Conservation (phyloP, 148 eudicot genomes). For the Talinum fruticosum region DNA sequence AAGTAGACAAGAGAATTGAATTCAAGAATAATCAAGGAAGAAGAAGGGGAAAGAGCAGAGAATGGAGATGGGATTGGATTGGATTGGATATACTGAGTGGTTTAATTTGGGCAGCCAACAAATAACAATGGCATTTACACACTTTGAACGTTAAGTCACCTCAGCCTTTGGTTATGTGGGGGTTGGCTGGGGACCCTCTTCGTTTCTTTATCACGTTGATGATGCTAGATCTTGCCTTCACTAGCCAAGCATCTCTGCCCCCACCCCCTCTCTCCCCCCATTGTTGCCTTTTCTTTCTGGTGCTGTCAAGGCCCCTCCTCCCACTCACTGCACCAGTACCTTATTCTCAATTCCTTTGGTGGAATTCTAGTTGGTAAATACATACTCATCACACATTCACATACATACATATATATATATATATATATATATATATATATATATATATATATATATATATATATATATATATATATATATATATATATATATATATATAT, state of each 20-base stretch:
- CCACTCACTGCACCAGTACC: neutral
- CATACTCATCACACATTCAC: too few relatives aligned
- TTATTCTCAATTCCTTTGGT: too few relatives aligned
- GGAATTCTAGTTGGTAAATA: too few relatives aligned
- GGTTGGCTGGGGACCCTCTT: neutral
- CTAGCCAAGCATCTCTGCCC: neutral
- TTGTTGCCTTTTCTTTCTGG: neutral
- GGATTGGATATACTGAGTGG: neutral
- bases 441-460: too few relatives aligned
- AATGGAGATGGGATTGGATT: neutral
- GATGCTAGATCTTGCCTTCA: conserved; percentile 6
- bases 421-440: too few relatives aligned
- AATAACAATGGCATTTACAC: neutral
- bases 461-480: too few relatives aligned
- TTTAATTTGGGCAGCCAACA: neutral
- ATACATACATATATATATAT: too few relatives aligned
- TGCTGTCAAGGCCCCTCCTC: neutral
- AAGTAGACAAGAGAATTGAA: neutral
- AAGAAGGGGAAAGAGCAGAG: too few relatives aligned
- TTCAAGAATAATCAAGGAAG: too few relatives aligned
- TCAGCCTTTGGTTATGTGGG: neutral
- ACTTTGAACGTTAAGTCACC: neutral
- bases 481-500: too few relatives aligned
- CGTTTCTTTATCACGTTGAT: neutral
- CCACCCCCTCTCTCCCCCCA: neutral